phyloP scores from a whole-genome alignment of 2,329 filamentous ascomycete genomes.

The Aphanocladium album region DNA sequence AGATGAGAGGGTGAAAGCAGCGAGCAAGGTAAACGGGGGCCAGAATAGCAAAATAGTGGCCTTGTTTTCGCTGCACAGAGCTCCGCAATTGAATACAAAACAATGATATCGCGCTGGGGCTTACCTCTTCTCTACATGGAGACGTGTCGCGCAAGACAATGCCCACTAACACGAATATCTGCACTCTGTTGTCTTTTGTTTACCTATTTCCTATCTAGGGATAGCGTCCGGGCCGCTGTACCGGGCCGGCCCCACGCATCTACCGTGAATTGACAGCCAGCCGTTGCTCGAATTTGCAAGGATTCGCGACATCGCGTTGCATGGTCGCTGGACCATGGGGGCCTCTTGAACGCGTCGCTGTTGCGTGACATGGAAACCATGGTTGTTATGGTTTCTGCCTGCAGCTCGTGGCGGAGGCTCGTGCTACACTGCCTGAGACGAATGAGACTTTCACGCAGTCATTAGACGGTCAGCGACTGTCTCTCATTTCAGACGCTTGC shows the following conservation, averaged over 20 bases:
- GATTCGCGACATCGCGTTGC: conserved; percentile 2
- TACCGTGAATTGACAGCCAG: conserved; percentile 25
- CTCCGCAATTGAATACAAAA: conserved; percentile 11
- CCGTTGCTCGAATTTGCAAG: conserved; percentile 15
- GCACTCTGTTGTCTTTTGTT: conserved; percentile 32
- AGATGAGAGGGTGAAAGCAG: background rate
- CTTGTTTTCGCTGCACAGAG: background rate
- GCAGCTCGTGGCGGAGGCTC: background rate
- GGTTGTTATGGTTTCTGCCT: background rate
- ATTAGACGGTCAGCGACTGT: too few species aligned
- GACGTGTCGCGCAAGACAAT: conserved; percentile 11
- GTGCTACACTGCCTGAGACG: background rate
- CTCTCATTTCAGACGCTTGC: too few species aligned
- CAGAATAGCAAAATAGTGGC: background rate
- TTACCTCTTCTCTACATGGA: conserved; percentile 13
- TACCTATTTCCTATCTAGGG: conserved; percentile 39
- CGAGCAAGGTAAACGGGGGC: background rate
- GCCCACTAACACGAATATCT: conserved; percentile 10
- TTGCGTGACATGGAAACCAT: background rate
- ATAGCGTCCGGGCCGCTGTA: conserved; percentile 26
- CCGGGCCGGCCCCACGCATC: conserved; percentile 17
- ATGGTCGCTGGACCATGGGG: background rate
- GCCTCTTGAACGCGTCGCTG: background rate
- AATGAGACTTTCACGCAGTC: background rate
- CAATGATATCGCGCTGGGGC: conserved; percentile 3